Conservation (phyloP, 176 grass and related monocot species). For the Dactylis glomerata region DNA sequence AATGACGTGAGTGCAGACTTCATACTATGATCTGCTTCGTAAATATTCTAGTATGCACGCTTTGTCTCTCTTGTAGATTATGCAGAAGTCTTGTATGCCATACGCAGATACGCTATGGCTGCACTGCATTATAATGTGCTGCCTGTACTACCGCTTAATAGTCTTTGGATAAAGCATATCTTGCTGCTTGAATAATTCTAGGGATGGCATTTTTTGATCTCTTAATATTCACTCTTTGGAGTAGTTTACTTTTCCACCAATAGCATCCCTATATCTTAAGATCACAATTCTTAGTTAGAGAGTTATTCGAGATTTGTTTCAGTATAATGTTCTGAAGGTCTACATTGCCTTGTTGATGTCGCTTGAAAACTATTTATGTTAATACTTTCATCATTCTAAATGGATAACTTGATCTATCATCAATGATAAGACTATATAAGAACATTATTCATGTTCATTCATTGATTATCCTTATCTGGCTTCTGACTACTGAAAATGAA, state of each 20-base stretch:
- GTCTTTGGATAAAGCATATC: neutral
- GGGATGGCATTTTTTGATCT: too few relatives aligned
- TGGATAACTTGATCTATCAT: neutral
- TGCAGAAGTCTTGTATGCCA: neutral
- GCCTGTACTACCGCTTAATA: neutral
- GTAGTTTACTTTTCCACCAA: too few relatives aligned
- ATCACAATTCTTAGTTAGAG: neutral
- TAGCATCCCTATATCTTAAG: too few relatives aligned
- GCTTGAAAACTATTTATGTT: neutral
- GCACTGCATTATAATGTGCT: neutral
- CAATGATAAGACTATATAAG: neutral
- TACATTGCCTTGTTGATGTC: neutral
- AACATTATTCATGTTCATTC: neutral
- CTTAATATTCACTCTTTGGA: too few relatives aligned
- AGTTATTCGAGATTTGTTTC: neutral
- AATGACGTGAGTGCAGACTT: constrained; percentile 65
- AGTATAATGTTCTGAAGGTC: neutral
- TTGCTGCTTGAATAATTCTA: neutral
- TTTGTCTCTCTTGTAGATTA: constrained; percentile 7
- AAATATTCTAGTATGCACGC: neutral
- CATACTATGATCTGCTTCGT: neutral
- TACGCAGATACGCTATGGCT: neutral
- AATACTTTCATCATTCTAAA: neutral
- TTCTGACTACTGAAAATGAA: constrained; percentile 7
- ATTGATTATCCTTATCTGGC: neutral